Evolutionary conservation across 805 yeast species (phyloP).

Genomic region (Metschnikowia matae): DNA sequence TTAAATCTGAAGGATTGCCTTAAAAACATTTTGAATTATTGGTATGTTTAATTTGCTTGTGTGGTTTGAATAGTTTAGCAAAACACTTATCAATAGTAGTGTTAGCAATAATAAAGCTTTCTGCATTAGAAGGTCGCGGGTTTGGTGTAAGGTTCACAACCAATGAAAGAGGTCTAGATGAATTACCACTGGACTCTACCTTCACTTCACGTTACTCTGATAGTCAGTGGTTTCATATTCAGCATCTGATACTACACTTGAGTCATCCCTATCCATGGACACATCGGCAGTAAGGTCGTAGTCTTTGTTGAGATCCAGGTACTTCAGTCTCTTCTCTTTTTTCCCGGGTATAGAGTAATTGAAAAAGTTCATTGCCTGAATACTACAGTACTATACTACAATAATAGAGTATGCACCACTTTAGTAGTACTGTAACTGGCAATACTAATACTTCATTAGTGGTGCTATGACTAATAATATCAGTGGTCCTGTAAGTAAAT

Average conservation of each 20-base stretch:
- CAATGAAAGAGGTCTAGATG: slow-evolving; percentile 19
- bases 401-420: no score
- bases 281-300: slow-evolving; percentile 26
- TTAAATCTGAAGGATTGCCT: no score
- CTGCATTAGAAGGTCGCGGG: neutral
- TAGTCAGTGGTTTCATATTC: slow-evolving; percentile 15
- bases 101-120: neutral
- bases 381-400: no score
- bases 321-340: slow-evolving; percentile 34
- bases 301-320: slow-evolving; percentile 40
- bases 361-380: slow-evolving; percentile 44
- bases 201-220: slow-evolving; percentile 10
- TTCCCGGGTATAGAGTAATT: slow-evolving; percentile 43
- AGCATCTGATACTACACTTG: slow-evolving; percentile 10
- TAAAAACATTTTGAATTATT: no score
- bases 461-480: no score
- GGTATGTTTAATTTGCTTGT: no score
- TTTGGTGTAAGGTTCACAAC: slow-evolving; percentile 23
- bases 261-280: slow-evolving; percentile 3
- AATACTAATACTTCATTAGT: no score
- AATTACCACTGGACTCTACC: slow-evolving; percentile 13
- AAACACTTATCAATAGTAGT: no score
- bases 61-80: no score
- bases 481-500: no score
- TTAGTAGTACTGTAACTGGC: no score